Evolutionary conservation across 2,329 filamentous ascomycete species (phyloP).

Genomic region (Diaporthe vaccinii): DNA sequence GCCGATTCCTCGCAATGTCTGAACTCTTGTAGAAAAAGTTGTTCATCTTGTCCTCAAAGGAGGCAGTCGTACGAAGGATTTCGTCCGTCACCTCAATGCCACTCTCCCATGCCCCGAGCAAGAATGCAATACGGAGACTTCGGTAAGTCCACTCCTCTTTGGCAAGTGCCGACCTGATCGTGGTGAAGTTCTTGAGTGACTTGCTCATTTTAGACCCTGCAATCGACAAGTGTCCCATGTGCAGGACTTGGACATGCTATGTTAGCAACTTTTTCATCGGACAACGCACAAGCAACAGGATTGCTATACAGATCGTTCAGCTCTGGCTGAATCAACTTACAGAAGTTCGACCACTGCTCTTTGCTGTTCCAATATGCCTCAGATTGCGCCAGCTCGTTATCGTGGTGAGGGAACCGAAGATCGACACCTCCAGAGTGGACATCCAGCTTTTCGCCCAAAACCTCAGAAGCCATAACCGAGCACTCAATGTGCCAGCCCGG

Average conservation of each 20-base stretch:
- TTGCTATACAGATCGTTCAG: neutral
- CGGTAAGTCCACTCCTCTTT: constrained; percentile 76
- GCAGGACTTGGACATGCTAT: constrained; percentile 61
- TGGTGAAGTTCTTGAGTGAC: constrained; percentile 94
- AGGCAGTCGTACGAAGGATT: constrained; percentile 68
- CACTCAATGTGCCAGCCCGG: constrained; percentile 99
- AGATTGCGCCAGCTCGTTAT: constrained; percentile 85
- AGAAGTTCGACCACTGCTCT: constrained; percentile 90
- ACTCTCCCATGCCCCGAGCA: constrained; percentile 77
- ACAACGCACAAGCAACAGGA: neutral
- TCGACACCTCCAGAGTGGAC: constrained; percentile 95
- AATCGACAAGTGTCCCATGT: constrained; percentile 94
- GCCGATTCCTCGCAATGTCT: constrained; percentile 40
- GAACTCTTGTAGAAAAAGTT: constrained; percentile 55
- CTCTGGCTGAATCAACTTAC: neutral
- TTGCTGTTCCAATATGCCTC: constrained; percentile 75
- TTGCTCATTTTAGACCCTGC: constrained; percentile 97
- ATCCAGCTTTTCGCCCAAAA: constrained; percentile 86
- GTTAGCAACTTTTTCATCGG: neutral
- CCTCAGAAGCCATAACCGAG: constrained; percentile 92
- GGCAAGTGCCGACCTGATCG: constrained; percentile 84
- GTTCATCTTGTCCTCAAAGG: constrained; percentile 77
- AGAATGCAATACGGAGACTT: constrained; percentile 75
- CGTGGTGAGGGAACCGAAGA: constrained; percentile 91
- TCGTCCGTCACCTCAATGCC: constrained; percentile 79